Evolutionary conservation across 441 rosid genomes (phyloP).

Genomic region (Bocquillonia castaneifolia): DNA sequence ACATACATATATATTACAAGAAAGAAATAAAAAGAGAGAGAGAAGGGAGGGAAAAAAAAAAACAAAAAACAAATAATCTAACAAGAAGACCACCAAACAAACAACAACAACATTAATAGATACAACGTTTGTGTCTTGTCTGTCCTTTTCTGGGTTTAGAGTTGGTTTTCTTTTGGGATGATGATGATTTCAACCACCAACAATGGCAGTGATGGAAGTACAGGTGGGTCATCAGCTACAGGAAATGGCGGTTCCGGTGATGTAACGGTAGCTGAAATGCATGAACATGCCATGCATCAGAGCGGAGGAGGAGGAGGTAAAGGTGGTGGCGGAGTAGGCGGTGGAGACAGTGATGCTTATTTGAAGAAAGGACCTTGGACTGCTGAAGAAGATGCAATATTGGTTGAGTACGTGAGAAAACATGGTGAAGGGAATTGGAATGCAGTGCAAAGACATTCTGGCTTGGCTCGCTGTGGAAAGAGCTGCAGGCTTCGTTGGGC

Average conservation of each 20-base stretch:
- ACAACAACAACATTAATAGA: neutral
- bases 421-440: conserved; percentile 97
- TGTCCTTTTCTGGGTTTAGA: neutral
- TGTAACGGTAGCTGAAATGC: conserved; percentile 8
- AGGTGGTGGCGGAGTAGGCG: conserved; percentile 25
- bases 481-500: conserved; percentile 94
- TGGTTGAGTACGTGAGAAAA: conserved; percentile 60
- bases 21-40: neutral
- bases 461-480: conserved; percentile 83
- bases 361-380: conserved; percentile 95
- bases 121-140: neutral
- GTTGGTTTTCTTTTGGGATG: conserved; percentile 4
- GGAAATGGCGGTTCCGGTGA: neutral
- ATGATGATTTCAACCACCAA: conserved; percentile 33
- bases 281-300: neutral
- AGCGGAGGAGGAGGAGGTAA: conserved; percentile 9
- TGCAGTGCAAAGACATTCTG: conserved; percentile 70
- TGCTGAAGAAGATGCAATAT: conserved; percentile 62
- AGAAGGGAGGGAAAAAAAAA: neutral
- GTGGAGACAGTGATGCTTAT: conserved; percentile 27
- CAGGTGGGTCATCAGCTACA: conserved; percentile 30
- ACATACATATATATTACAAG: neutral
- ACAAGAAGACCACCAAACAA: neutral
- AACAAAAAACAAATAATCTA: neutral
- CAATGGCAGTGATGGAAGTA: conserved; percentile 20